Conservation (phyloP, 2,329 filamentous ascomycete genomes). For the Aureobasidium sp. region DNA sequence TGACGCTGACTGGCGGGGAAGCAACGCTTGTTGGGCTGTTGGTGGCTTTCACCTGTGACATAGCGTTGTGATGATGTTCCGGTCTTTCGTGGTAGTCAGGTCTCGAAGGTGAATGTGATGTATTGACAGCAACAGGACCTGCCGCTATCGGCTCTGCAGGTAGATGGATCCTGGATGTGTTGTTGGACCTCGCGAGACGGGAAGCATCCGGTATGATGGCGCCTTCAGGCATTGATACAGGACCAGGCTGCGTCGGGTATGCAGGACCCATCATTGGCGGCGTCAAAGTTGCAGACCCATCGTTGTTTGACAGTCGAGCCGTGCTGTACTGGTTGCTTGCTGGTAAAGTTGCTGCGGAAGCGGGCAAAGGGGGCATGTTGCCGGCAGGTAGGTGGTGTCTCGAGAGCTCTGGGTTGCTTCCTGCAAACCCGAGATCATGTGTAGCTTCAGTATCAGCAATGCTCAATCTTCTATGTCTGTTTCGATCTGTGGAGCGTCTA, state of each 20-base stretch:
- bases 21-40: constrained; percentile 19
- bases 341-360: constrained; percentile 23
- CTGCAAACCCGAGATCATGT: constrained; percentile 32
- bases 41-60: not conserved
- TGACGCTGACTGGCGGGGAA: constrained; percentile 55
- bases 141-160: constrained; percentile 15
- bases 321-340: constrained; percentile 3
- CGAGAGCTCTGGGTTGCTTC: constrained; percentile 37
- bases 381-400: constrained; percentile 27
- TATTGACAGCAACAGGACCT: constrained; percentile 13
- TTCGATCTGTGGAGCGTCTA: constrained; percentile 24
- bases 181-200: constrained; percentile 9
- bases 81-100: constrained; percentile 23
- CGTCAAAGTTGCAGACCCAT: not conserved
- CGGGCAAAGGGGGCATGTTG: constrained; percentile 27
- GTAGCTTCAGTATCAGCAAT: constrained; percentile 26
- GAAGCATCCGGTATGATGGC: constrained; percentile 13
- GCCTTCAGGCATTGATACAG: constrained; percentile 28
- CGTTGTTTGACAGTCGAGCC: not conserved
- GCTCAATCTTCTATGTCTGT: constrained; percentile 23
- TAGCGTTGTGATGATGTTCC: constrained; percentile 26
- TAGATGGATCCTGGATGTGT: constrained; percentile 11
- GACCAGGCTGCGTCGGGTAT: constrained; percentile 20
- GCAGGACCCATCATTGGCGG: constrained; percentile 4
- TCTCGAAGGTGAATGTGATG: not conserved